These are phyloP conservation scores for Aspergillus nidulans DNA, from an alignment of 495 filamentous ascomycete genomes.

Conservation along the genomic window DNA sequence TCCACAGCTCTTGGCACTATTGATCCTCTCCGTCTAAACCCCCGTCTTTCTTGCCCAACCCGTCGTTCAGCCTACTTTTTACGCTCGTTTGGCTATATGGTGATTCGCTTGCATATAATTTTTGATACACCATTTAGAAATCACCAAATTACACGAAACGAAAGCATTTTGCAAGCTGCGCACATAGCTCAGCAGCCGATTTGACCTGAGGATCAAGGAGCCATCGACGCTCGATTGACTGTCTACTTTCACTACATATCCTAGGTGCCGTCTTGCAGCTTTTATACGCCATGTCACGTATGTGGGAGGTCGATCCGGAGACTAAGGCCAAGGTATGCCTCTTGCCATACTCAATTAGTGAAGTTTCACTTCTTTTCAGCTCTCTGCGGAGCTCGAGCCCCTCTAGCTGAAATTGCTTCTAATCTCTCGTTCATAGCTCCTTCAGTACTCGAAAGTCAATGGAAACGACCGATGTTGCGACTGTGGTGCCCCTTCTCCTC, in stretches of 20 bases:
- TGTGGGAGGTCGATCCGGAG: slow-evolving; percentile 99
- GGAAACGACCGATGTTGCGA: slow-evolving; percentile 88
- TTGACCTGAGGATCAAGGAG: neutral
- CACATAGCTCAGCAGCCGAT: neutral
- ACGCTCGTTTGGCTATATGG: neutral
- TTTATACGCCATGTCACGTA: slow-evolving; percentile 47
- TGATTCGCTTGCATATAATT: neutral
- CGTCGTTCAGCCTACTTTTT: neutral
- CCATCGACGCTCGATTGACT: neutral
- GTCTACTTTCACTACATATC: neutral
- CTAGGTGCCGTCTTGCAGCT: neutral
- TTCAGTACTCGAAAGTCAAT: slow-evolving; percentile 80
- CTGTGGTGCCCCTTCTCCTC: slow-evolving; percentile 87
- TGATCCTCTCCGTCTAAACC: neutral
- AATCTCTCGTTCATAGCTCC: slow-evolving; percentile 52
- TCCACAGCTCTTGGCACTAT: slow-evolving; percentile 1
- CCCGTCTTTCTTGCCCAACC: slow-evolving; percentile 3
- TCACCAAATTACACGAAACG: neutral
- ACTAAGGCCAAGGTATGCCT: slow-evolving; percentile 77
- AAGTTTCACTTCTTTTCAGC: neutral
- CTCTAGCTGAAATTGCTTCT: slow-evolving; percentile 11
- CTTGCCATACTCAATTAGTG: neutral
- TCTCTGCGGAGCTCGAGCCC: neutral
- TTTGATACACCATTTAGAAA: neutral
- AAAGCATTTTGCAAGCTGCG: neutral